Percentiles rank a stretch among this genome's conserved stretches.
Conservation (phyloP, 164 flowering plant species). For the Macadamia tetraphylla region DNA sequence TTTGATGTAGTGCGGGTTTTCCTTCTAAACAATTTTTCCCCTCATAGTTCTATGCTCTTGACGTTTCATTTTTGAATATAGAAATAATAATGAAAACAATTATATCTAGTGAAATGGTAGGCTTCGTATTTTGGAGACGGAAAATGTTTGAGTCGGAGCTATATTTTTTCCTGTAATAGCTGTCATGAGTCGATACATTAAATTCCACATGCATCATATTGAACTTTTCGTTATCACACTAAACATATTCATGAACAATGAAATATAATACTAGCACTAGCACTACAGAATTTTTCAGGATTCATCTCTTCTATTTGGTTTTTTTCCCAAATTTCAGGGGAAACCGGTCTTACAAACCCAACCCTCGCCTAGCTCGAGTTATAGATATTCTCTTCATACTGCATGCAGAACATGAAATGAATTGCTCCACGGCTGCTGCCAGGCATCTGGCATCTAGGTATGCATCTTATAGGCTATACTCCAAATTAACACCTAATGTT, state of each 20-base stretch:
- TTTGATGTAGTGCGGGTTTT: too few relatives aligned
- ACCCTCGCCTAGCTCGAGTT: slow-evolving; percentile 90
- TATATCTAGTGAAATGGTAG: too few relatives aligned
- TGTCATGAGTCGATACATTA: too few relatives aligned
- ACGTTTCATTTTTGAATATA: too few relatives aligned
- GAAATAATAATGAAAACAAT: too few relatives aligned
- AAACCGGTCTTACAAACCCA: slow-evolving; percentile 80
- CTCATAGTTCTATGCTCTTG: too few relatives aligned
- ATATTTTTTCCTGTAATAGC: too few relatives aligned
- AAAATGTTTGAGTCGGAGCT: too few relatives aligned
- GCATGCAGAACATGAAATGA: slow-evolving; percentile 99
- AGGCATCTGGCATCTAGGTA: slow-evolving; percentile 98
- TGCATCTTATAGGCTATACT: slow-evolving; percentile 6
- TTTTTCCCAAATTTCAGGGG: slow-evolving; percentile 48
- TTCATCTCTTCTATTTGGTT: slow-evolving; percentile 1
- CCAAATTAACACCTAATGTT: slow-evolving; percentile 2
- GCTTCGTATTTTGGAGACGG: too few relatives aligned
- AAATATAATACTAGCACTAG: neutral
- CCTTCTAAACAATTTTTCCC: too few relatives aligned
- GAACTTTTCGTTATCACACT: too few relatives aligned
- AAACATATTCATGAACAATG: neutral
- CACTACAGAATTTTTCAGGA: neutral
- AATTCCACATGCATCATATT: too few relatives aligned
- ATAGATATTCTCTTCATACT: slow-evolving; percentile 86
- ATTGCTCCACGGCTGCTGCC: slow-evolving; percentile 98